Evolutionary conservation across 2,329 filamentous ascomycete genomes (phyloP).

Genomic region (Escovopsis weberi): DNA sequence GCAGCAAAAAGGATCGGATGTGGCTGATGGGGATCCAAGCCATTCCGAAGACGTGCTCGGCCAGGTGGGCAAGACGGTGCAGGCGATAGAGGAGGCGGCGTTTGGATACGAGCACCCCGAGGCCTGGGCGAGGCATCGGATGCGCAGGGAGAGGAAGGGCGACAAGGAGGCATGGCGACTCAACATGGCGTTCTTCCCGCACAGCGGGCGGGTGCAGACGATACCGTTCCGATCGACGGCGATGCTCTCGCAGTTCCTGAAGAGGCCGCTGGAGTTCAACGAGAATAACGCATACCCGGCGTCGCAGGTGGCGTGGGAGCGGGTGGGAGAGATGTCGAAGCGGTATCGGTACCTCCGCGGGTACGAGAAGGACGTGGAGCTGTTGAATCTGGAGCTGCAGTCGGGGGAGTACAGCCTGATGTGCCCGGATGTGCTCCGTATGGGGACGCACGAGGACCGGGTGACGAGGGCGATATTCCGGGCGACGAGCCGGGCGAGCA

Average conservation of each 20-base stretch:
- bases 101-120: neutral
- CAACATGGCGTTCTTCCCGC: constrained; percentile 23
- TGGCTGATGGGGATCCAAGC: constrained; percentile 2
- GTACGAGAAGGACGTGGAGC: constrained; percentile 33
- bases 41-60: constrained; percentile 5
- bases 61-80: constrained; percentile 4
- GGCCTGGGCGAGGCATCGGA: neutral
- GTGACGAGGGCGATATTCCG: constrained; percentile 15
- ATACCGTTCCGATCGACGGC: constrained; percentile 6
- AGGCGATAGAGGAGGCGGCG: constrained; percentile 4
- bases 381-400: constrained; percentile 21
- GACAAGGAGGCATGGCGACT: constrained; percentile 4
- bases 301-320: neutral
- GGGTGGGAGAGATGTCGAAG: constrained; percentile 4
- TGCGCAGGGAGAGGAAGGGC: neutral
- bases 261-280: constrained; percentile 8
- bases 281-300: neutral
- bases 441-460: constrained; percentile 12
- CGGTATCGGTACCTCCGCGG: constrained; percentile 30
- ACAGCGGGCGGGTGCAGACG: constrained; percentile 12
- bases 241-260: constrained; percentile 11
- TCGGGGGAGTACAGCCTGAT: constrained; percentile 16
- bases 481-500: constrained; percentile 33
- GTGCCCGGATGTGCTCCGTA: constrained; percentile 16
- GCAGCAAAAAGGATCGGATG: neutral